Percentiles rank a stretch among this genome's conserved stretches.
Evolutionary conservation across 2,329 filamentous ascomycete genomes (phyloP).

Genomic region (Trichophyton rubrum): DNA sequence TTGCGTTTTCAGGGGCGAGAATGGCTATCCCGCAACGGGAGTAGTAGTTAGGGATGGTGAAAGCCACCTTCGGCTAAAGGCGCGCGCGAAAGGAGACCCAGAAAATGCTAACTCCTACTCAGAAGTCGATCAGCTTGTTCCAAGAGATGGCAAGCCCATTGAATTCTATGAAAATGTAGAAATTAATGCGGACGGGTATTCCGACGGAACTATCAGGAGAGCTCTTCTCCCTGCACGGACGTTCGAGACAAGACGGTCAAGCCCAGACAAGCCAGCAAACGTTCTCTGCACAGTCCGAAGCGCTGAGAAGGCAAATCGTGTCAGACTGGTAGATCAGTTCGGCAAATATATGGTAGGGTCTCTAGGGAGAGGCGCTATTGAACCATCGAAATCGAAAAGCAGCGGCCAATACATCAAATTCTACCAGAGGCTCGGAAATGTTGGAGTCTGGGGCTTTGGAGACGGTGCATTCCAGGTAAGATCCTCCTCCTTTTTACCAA

Average conservation of each 20-base stretch:
- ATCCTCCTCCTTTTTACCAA: not conserved
- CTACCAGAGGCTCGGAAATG: constrained; percentile 40
- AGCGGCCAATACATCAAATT: constrained; percentile 34
- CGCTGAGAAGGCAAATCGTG: constrained; percentile 36
- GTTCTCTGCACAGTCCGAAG: constrained; percentile 28
- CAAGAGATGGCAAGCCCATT: constrained; percentile 29
- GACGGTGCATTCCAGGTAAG: constrained; percentile 36
- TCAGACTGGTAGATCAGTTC: constrained; percentile 39
- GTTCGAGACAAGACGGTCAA: constrained; percentile 29
- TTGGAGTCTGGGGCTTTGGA: constrained; percentile 42
- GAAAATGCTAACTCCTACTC: constrained; percentile 22
- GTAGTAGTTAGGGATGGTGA: constrained; percentile 37
- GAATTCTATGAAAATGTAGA: constrained; percentile 39
- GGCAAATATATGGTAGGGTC: constrained; percentile 42
- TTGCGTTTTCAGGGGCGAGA: constrained; percentile 38
- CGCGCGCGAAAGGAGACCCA: constrained; percentile 26
- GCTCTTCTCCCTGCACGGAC: constrained; percentile 29
- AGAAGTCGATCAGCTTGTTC: constrained; percentile 34
- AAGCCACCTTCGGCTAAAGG: constrained; percentile 34
- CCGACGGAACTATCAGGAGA: constrained; percentile 27
- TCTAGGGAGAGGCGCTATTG: constrained; percentile 31
- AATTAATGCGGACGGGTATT: constrained; percentile 20
- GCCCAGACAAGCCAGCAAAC: constrained; percentile 16
- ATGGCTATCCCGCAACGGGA: constrained; percentile 32
- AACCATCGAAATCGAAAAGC: constrained; percentile 21